Base-by-base conservation (phyloP, 2,329 filamentous ascomycete genomes). In the Arthrobotrys iridis region DNA sequence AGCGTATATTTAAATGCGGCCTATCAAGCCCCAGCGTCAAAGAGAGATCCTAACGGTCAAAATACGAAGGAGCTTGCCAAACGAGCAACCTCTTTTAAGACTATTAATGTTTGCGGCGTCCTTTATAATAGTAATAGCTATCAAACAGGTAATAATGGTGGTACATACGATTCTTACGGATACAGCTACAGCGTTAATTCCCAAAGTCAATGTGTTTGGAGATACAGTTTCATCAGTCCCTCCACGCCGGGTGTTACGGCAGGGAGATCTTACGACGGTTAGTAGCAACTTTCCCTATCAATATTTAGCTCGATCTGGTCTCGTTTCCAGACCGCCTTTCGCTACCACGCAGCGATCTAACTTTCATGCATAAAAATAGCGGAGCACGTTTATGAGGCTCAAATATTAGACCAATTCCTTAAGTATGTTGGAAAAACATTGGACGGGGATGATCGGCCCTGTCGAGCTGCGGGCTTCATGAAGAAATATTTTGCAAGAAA, bases 331-430 rank as follows among this genome's bases (percentile, higher is more conserved):
- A n/a, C n/a, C n/a, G n/a, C n/a, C n/a, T n/a, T n/a, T n/a, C n/a
- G n/a, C n/a, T n/a, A n/a, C n/a, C n/a, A n/a, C n/a, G n/a, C n/a
- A 37, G 6, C 20, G 26, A 7, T 24, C 45, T 48, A 30, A 52
- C 20, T 48, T 4, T 48, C 15, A n/a, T n/a, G n/a, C 26, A 18
- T 18, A 8, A 6, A 58, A 41, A 45, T 15, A 60, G 55, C 55
- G 35, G 55, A 60, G 30, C 55, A 60, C 22, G 55, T 45, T 28
- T 60, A 60, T 45, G 55, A 60, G 45, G 55, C 55, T 8, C 55
- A 60, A n/a, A 35, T 60, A 4, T 18, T 60, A 60, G 15, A 35
- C 10, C 55, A 60, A 28, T 60, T 60, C 22, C 10, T 43, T 18
- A 15, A 43, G 28, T 15, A 60, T 30, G 37, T 60, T 26, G 37